Evolutionary conservation across 148 eudicot species (phyloP), one percentile per base, ranked within the genome.

Genomic region (Beta vulgaris): DNA sequence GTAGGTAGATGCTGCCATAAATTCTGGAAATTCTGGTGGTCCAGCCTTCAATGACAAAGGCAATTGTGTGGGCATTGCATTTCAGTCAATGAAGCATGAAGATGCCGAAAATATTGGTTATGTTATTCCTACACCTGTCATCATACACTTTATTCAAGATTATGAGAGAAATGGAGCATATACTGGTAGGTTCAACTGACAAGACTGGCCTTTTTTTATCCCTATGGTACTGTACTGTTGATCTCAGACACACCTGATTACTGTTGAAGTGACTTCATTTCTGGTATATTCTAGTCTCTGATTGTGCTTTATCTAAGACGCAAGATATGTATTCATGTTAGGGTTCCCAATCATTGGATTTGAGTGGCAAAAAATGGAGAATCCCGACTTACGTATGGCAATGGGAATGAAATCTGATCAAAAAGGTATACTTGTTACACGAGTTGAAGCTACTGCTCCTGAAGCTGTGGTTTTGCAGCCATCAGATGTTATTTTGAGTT

Each of bases 321-420:
- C 18, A 42, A 13, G 53, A 6, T 42, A 42, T 26, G 48, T 78
- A 19, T 78, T 62, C 43, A 57, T 42, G 39, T 49, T 73, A 91
- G 97, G 97, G 32, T 91, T 91, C 60, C 97, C 97, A 16, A 82
- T 88, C 73, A 85, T 91, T 58, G 92, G 93, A 44, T 85, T 91
- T 73, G 92, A 91, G 79, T 91, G 97, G 97, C 97, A 91, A 74
- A 91, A 89, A 85, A 88, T 91, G 93, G 93, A 91, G 78, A 91
- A 91, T 70, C 93, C 93, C 48, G 91, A 91, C 69, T 73, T 90
- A 67, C 90, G 91, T 21, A 61, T 84, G 77, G 80, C 90, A 10
- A 82, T 85, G 88, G 91, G 90, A 66, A 91, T 91, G 97, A 85
- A 85, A 84, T 55, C 88, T 65, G 85, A 88, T 68, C 97, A 91